Base-by-base conservation (phyloP, 176 grass and related monocot species). In the Oryza rufipogon region DNA sequence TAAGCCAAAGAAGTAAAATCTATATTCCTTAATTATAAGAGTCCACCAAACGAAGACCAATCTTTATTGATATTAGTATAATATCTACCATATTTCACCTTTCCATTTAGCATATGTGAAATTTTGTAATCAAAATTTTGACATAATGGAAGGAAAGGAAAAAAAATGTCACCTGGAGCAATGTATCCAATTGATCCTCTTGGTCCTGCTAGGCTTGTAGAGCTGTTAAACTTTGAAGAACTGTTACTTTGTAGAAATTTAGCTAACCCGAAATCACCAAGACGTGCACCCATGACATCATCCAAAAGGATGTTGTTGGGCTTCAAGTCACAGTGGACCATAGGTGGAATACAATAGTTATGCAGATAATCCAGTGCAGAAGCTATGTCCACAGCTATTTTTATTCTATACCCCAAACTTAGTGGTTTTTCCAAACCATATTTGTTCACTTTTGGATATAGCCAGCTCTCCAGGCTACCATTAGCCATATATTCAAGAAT, bases 321-420 rank as follows among this genome's bases (percentile, higher is more conserved):
- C 45, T 89, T 89, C 30, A 89, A 73, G 75, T 89, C 87, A 80
- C 87, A 89, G 30, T 89, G 87, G 26, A 54, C 87, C 7, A 89
- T 77, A 2, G 80, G 81, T 9, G 64, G 46, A 13, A 28, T 36
- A 7, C 83, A 67, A 17, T 74, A 13, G 67, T 75, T 75, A 11
- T 89, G 87, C 11, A 89, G 67, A 44, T 89, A 89, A 64, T 82
- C 74, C 47, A 90, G 22, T 14, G 88, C 88, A 39, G 73, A 52
- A 20, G 89, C 80, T 5, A 87, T 75, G 15, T 91, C 85, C 25
- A 87, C 39, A 14, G 80, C 75, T 16, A 91, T 82, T 33, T 51
- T 76, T 66, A 87, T 56, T 66, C 80, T 84, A 7, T 78, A 71
- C 66, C 12, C 26, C 28, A 91, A 49, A 49, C 19, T 84, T 33